Evolutionary conservation across 768 basidiomycete genomes (phyloP).

Genomic region (Pisolithus tinctorius): DNA sequence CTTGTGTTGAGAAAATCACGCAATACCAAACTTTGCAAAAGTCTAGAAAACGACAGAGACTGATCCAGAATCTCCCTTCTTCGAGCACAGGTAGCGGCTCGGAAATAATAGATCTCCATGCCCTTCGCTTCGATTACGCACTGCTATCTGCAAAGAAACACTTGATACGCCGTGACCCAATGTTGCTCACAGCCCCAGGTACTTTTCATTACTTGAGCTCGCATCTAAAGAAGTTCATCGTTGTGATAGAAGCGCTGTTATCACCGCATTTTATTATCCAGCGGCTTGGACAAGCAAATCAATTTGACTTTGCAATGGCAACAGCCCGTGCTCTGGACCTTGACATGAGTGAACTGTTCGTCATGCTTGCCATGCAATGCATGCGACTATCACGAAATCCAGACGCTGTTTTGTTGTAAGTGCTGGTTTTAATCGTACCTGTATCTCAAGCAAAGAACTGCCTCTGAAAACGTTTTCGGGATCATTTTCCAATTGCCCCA

Average conservation of each 20-base stretch:
- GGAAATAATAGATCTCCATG: conserved; percentile 73
- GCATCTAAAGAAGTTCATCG: conserved; percentile 15
- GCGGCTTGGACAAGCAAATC: conserved; percentile 69
- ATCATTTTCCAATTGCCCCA: conserved; percentile 4
- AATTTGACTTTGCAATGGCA: conserved; percentile 73
- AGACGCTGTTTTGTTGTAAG: conserved; percentile 57
- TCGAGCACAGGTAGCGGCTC: conserved; percentile 56
- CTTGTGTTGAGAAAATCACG: conserved; percentile 8
- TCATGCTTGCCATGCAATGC: conserved; percentile 70
- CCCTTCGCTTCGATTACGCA: conserved; percentile 74
- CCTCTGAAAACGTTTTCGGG: neutral
- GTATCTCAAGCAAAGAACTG: no score
- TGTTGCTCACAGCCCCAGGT: conserved; percentile 56
- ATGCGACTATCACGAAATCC: conserved; percentile 63
- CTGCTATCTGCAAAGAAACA: conserved; percentile 74
- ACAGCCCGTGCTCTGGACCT: conserved; percentile 69
- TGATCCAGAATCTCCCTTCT: conserved; percentile 74
- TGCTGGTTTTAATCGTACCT: neutral
- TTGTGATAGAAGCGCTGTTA: conserved; percentile 42
- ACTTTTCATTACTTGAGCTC: conserved; percentile 18
- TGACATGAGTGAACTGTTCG: conserved; percentile 86
- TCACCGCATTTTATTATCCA: conserved; percentile 64
- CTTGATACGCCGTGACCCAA: conserved; percentile 61
- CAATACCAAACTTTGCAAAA: conserved; percentile 26
- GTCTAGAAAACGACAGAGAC: conserved; percentile 64